A percentile compares a stretch with the other conserved stretches of the same genome.
Evolutionary conservation across 805 yeast species (phyloP).

Genomic region (Candida maesae): DNA sequence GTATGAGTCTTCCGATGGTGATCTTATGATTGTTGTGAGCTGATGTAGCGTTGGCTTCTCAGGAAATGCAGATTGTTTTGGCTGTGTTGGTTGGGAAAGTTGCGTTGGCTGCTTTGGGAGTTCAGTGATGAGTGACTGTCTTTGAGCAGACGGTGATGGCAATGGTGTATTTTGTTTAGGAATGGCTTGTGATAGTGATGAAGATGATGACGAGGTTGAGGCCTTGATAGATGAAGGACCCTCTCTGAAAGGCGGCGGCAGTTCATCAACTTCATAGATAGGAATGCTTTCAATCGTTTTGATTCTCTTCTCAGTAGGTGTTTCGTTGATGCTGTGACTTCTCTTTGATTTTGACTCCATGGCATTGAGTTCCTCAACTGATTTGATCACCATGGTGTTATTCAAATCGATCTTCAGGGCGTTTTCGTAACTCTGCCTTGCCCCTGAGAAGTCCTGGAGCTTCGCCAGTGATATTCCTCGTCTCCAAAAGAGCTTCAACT

Average conservation of each 20-base stretch:
- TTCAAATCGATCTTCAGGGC: constrained; percentile 40
- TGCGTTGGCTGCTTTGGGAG: no score
- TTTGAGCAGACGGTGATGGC: no score
- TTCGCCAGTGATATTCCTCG: constrained; percentile 39
- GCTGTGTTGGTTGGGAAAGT: no score
- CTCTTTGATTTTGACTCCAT: constrained; percentile 30
- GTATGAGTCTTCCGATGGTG: constrained; percentile 32
- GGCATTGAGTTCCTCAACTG: constrained; percentile 31
- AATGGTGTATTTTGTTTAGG: no score
- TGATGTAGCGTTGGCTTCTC: constrained; percentile 44
- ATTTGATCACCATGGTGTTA: constrained; percentile 35
- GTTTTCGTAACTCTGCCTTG: constrained; percentile 29
- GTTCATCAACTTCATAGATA: constrained; percentile 38
- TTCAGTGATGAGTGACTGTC: no score
- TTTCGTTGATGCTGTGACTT: constrained; percentile 45
- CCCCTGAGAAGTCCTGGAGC: constrained; percentile 25
- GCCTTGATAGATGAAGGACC: constrained; percentile 49
- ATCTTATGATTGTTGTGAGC: constrained; percentile 41
- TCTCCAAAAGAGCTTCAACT: constrained; percentile 50
- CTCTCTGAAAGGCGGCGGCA: constrained; percentile 37
- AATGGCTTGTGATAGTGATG: no score
- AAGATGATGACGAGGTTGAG: constrained; percentile 25
- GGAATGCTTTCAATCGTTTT: constrained; percentile 28
- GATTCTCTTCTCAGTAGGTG: constrained; percentile 33
- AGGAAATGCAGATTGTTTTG: no score